These are phyloP conservation scores for Nothophytophthora sp. DNA, from an alignment of 352 stramenopile genomes.

Conservation along the genomic window DNA sequence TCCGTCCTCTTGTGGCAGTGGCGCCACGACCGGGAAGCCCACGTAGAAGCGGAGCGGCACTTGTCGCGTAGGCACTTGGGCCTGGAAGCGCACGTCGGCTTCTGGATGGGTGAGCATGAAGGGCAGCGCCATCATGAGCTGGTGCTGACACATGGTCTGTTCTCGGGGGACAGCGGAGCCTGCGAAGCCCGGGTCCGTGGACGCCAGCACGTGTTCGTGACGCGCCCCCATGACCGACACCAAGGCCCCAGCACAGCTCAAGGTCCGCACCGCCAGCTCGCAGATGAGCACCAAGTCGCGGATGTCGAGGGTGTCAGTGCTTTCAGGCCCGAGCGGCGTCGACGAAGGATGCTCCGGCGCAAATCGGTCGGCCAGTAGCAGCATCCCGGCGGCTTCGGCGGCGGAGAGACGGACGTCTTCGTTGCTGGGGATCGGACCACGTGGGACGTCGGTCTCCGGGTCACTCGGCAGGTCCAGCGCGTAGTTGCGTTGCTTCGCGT, in stretches of 20 bases:
- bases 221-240: slow-evolving; percentile 49
- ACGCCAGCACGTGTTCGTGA: slow-evolving; percentile 44
- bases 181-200: slow-evolving; percentile 20
- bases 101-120: slow-evolving; percentile 55
- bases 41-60: slow-evolving; percentile 54
- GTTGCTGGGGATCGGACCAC: slow-evolving; percentile 20
- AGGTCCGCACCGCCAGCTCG: slow-evolving; percentile 30
- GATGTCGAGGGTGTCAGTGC: slow-evolving; percentile 14
- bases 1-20: slow-evolving; percentile 6
- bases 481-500: slow-evolving; percentile 36
- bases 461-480: slow-evolving; percentile 21
- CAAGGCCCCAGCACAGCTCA: slow-evolving; percentile 41
- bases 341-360: slow-evolving; percentile 1
- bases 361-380: slow-evolving; percentile 6
- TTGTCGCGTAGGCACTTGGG: slow-evolving; percentile 22
- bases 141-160: slow-evolving; percentile 57
- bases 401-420: slow-evolving; percentile 21
- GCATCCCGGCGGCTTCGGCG: slow-evolving; percentile 3
- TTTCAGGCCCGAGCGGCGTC: slow-evolving; percentile 10
- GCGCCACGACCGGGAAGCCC: slow-evolving; percentile 48
- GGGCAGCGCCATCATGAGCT: slow-evolving; percentile 48
- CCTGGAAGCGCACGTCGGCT: slow-evolving; percentile 51
- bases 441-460: slow-evolving; percentile 1
- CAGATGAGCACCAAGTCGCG: slow-evolving; percentile 60
- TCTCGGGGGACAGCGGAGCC: slow-evolving; percentile 37